Conservation (phyloP, 805 yeast species). For the Cyberlindnera meyerae region DNA sequence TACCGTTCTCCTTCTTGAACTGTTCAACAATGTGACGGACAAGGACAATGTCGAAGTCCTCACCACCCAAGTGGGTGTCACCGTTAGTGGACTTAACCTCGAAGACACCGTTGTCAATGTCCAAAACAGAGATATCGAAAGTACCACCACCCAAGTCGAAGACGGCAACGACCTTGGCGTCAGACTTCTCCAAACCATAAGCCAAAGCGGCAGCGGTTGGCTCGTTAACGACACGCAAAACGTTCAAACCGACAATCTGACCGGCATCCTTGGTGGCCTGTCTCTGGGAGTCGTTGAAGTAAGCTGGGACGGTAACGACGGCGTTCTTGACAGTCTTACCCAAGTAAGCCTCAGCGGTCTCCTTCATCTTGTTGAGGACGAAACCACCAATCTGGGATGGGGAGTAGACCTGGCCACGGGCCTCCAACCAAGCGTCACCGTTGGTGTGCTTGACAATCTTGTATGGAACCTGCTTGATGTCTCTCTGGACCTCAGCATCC, state of each 20-base stretch:
- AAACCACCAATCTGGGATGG: slow-evolving; percentile 73
- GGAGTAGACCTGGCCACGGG: slow-evolving; percentile 43
- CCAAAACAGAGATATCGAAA: slow-evolving; percentile 74
- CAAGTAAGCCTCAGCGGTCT: slow-evolving; percentile 54
- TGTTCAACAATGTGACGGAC: slow-evolving; percentile 50
- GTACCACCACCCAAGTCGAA: slow-evolving; percentile 86
- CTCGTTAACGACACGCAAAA: slow-evolving; percentile 71
- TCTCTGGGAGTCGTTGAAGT: slow-evolving; percentile 76
- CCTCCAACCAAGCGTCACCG: slow-evolving; percentile 66
- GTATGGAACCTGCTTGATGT: slow-evolving; percentile 59
- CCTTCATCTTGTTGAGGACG: slow-evolving; percentile 59
- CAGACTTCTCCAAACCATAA: slow-evolving; percentile 61
- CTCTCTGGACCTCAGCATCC: slow-evolving; percentile 70
- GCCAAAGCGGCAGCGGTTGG: slow-evolving; percentile 87
- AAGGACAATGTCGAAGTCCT: slow-evolving; percentile 71
- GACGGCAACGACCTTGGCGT: slow-evolving; percentile 35
- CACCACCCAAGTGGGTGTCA: slow-evolving; percentile 81
- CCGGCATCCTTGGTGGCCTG: slow-evolving; percentile 81
- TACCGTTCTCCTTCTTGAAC: slow-evolving; percentile 46
- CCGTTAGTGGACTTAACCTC: slow-evolving; percentile 82
- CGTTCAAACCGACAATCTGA: slow-evolving; percentile 67
- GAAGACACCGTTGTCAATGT: slow-evolving; percentile 74
- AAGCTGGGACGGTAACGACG: slow-evolving; percentile 81
- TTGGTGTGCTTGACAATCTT: slow-evolving; percentile 52
- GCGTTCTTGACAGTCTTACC: slow-evolving; percentile 56